Evolutionary conservation across 179 eudicot genomes (phyloP).

Genomic region (Beta macrorhiza): DNA sequence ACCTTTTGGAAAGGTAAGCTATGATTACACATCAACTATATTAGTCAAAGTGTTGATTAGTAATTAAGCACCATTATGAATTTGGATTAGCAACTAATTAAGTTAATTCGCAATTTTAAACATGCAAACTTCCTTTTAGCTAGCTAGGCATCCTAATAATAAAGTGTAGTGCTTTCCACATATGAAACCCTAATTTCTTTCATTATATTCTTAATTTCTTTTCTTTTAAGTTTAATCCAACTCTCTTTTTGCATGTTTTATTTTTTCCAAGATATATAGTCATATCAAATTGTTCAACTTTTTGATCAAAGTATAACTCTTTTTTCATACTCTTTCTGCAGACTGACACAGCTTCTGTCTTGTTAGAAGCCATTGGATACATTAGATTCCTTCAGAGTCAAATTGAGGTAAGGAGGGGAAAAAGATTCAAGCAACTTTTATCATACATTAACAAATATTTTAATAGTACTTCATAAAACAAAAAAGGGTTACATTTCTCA

Average conservation of each 20-base stretch:
- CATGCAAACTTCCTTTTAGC: neutral
- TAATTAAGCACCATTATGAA: constrained; percentile 17
- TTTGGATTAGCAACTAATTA: constrained; percentile 11
- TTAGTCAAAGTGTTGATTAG: constrained; percentile 14
- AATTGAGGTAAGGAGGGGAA: constrained; percentile 38
- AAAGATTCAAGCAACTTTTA: neutral
- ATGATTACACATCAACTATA: neutral
- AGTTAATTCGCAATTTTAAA: constrained; percentile 8
- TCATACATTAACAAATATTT: neutral
- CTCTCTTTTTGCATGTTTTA: constrained; percentile 14
- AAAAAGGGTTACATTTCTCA: constrained; percentile 9
- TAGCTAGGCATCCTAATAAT: neutral
- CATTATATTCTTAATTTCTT: neutral
- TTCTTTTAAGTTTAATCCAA: neutral
- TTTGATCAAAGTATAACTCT: constrained; percentile 17
- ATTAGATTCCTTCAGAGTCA: constrained; percentile 53
- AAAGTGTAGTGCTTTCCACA: constrained; percentile 23
- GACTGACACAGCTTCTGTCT: constrained; percentile 57
- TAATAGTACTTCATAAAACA: neutral
- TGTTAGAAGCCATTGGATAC: constrained; percentile 54
- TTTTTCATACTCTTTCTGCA: constrained; percentile 30
- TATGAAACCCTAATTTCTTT: neutral
- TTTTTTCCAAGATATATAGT: neutral
- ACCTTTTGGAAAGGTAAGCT: constrained; percentile 90
- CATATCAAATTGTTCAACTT: constrained; percentile 1